These are phyloP conservation scores for Didymosphaeria variabile DNA, from an alignment of 2,329 filamentous ascomycete species.

Conservation along the genomic window DNA sequence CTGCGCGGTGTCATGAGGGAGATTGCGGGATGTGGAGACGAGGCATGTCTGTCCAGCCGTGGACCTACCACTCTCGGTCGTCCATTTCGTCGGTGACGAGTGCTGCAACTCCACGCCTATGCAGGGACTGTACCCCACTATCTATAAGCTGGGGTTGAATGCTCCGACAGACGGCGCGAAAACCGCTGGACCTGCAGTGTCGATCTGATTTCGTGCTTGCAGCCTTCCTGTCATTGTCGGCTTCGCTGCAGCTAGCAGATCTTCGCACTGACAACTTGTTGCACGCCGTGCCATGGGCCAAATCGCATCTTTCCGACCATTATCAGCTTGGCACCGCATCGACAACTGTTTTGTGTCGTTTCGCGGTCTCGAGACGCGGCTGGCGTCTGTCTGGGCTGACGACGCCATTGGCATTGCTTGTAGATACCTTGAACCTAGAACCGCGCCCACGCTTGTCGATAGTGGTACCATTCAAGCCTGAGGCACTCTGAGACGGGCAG, in stretches of 20 bases:
- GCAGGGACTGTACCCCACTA: conserved; percentile 1
- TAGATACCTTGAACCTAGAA: too few species aligned
- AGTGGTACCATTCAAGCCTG: too few species aligned
- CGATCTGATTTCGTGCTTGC: neutral
- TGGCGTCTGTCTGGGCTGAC: conserved; percentile 1
- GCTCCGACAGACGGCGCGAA: neutral
- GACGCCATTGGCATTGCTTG: neutral
- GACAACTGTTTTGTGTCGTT: neutral
- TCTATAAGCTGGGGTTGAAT: neutral
- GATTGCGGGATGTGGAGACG: conserved; percentile 37
- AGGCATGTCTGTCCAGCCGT: conserved; percentile 29
- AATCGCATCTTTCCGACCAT: neutral
- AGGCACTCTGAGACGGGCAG: too few species aligned
- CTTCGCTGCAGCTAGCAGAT: neutral
- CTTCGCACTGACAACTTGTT: neutral
- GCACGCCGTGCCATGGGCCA: neutral
- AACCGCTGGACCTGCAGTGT: neutral
- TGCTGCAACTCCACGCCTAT: neutral
- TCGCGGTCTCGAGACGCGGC: neutral
- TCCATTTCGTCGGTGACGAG: neutral
- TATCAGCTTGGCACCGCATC: neutral
- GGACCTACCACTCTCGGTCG: conserved; percentile 31
- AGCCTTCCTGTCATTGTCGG: neutral
- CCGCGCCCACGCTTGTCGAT: too few species aligned
- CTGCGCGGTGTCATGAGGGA: conserved; percentile 42